Base-by-base conservation (phyloP, 1,284 basidiomycete species). In the Marasmius sp. region DNA sequence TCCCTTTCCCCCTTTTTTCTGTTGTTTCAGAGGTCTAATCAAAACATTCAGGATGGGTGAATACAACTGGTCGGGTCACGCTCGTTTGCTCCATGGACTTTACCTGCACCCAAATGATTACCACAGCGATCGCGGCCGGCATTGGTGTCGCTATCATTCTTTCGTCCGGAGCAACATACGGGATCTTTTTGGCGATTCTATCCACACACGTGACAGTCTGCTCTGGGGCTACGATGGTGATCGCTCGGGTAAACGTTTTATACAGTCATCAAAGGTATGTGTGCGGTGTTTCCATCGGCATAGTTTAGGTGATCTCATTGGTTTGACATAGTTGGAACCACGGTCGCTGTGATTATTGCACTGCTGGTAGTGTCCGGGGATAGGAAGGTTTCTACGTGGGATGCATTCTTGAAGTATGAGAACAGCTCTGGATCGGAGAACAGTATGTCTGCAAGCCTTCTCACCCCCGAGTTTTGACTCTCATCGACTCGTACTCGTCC, bases 71-170 rank as follows among this genome's bases (percentile, higher is more conserved):
- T n/a, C 84, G 85, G 69, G 73, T 85, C 12, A 81, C 87, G 0
- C 80, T 89, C 10, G 86, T 91, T 37, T 89, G 86, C 67, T 89
- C 87, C 3, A 91, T 91, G 58, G 89, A 91, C 69, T 91, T 86
- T 64, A 89, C 88, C 20, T 87, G 87, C 61, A 88, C 89, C 3
- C 85, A 90, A 70, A 91, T 91, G 89, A 90, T 92, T 61, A 82
- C 87, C 3, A 88, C 88, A 2, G 88, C 87, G 0, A 81, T 90
- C 39, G 78, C 84, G 6, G 87, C 92, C 0, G 77, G 76, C 22
- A 83, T 86, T 3, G 76, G 87, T 64, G 86, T 85, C 9, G 70
- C 76, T 6, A 74, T 79, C 22, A 74, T 79, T 39, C 71, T 87
- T n/a, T 79, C 82, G 51, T 66, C 80, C n/a, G 87, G 86, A 0